These are phyloP conservation scores for Artomyces pyxidatus DNA, from an alignment of 768 basidiomycete species.

Conservation along the genomic window DNA sequence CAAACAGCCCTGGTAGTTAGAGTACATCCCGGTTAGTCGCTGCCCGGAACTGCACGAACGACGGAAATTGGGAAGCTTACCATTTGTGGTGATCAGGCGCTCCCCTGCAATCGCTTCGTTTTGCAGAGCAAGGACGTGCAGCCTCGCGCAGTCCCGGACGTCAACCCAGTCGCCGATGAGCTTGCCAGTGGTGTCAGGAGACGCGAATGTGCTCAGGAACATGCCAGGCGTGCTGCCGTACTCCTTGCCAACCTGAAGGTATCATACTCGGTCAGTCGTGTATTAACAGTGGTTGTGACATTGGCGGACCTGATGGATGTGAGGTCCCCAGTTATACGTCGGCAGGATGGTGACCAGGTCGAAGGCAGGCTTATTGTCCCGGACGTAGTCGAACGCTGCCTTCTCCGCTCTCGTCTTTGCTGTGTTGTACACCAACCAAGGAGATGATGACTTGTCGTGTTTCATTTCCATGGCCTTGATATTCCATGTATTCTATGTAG, in stretches of 20 bases:
- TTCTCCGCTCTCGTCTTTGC: constrained; percentile 55
- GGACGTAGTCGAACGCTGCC: constrained; percentile 44
- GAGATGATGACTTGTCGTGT: constrained; percentile 40
- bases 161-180: background rate
- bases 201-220: background rate
- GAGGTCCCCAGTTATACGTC: background rate
- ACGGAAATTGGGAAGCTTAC: background rate
- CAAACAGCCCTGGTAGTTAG: background rate
- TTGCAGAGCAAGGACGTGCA: background rate
- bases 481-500: constrained; percentile 50
- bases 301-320: background rate
- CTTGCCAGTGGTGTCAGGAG: background rate
- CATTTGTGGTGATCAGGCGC: background rate
- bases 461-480: constrained; percentile 35
- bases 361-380: constrained; percentile 31
- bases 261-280: background rate
- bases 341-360: background rate
- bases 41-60: background rate
- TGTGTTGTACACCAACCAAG: constrained; percentile 37
- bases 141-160: background rate
- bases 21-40: background rate
- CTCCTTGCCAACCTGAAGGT: background rate
- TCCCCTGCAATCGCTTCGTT: background rate
- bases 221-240: background rate
- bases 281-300: background rate